Evolutionary conservation across 768 basidiomycete species (phyloP).

Genomic region (Hypholoma sublateritium): DNA sequence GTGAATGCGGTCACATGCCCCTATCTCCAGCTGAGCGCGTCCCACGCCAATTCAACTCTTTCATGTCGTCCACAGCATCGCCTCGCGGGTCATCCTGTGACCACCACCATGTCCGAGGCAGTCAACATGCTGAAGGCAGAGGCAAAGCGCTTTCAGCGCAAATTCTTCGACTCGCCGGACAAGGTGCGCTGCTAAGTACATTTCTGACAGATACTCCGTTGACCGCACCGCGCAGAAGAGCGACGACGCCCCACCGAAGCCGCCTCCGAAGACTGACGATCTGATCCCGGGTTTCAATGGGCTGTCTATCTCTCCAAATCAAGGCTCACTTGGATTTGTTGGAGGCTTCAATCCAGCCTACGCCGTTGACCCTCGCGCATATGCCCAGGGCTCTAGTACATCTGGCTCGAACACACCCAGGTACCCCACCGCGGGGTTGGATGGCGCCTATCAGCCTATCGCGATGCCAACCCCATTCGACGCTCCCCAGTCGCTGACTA

Average conservation of each 20-base stretch:
- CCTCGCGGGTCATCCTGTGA: background rate
- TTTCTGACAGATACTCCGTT: background rate
- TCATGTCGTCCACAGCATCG: background rate
- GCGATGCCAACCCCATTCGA: constrained; percentile 37
- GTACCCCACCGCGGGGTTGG: too few relatives aligned
- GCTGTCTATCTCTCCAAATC: constrained; percentile 20
- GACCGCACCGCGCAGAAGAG: constrained; percentile 7
- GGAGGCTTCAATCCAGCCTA: constrained; percentile 47
- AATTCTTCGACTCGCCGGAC: constrained; percentile 12
- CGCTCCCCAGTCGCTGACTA: constrained; percentile 34
- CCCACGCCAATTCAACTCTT: background rate
- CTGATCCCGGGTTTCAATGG: constrained; percentile 26
- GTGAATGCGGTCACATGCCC: constrained; percentile 4
- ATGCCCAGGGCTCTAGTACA: background rate
- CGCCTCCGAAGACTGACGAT: constrained; percentile 16
- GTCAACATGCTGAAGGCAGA: constrained; percentile 1
- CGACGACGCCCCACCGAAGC: constrained; percentile 8
- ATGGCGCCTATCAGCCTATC: constrained; percentile 10
- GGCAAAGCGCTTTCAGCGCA: constrained; percentile 19
- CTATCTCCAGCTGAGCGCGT: background rate
- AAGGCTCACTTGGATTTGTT: constrained; percentile 34
- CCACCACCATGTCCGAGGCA: too few relatives aligned
- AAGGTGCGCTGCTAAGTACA: constrained; percentile 11
- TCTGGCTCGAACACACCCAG: background rate
- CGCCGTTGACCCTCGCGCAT: constrained; percentile 1